Evolutionary conservation across 2,329 filamentous ascomycete species (phyloP), one percentile per base, ranked within the genome.

Genomic region (Aphanocladium album): DNA sequence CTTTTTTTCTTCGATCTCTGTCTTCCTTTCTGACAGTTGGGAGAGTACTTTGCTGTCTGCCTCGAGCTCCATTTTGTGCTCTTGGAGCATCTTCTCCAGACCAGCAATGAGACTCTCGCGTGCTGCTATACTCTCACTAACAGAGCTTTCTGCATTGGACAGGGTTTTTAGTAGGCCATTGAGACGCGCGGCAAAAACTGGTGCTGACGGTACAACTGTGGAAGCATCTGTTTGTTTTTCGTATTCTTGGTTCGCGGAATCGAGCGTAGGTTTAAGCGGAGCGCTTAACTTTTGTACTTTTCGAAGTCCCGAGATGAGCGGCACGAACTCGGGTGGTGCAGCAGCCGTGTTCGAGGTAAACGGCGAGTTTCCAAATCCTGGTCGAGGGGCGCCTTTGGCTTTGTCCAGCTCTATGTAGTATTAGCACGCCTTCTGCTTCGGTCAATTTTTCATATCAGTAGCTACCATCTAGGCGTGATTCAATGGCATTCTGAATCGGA

Each of bases 101-200:
- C 88, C 91, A 30, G 84, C 82, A 41, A 98, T 87, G 30, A 99
- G 81, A 11, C 85, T 83, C 65, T 86, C 84, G 16, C 95, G 87
- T 2, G 92, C 91, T 71, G 93, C 93, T 71, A 99, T 91, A 66
- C 89, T 91, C 68, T 96, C 91, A 2, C 90, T 88, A 1, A 98
- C 89, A 0, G 93, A 92, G 59, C 86, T 90, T 74, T 99, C 93
- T 3, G 95, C 95, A 64, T 85, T 90, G 21, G 91, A 91, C 19
- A 99, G 82, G 7, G 87, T 89, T 77, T 95, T 97, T 58, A 98
- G 82, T n/a, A 99, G 81, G 2, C 91, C 89, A 65, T 90, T 93
- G 9, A 99, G 83, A 30, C 91, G 89, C 16, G 93, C 93, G 2
- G 95, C 95, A 70, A 96, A 91, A 21, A 99, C 93, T 1, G 95